Base-by-base conservation (phyloP, 768 basidiomycete species). In the Clitopilus passeckerianus region DNA sequence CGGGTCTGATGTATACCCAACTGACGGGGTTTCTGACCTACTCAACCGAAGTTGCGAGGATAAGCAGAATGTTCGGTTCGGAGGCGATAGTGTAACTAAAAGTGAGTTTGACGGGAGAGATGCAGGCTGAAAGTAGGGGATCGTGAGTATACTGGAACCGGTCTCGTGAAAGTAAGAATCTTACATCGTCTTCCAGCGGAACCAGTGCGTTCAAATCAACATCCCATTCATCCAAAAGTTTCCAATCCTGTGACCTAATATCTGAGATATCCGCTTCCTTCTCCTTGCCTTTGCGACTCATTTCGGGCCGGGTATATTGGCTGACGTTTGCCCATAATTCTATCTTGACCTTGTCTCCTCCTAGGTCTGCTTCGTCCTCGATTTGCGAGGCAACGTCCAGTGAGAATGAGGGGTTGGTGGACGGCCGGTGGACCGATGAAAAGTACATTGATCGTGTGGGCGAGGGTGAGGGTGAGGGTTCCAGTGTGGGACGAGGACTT, bases 401-500 rank as follows among this genome's bases (percentile, higher is more conserved):
- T 0, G 77, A 57, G 65, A 93, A 96, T 22, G 76, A 71, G 0
- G 95, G 95, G 69, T 93, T 91, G 0, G 89, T 94, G 0, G 94
- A 95, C 4, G 93, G 89, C 22, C 76, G 80, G 68, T 94, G 93
- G 54, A 91, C 79, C 0, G 84, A 79, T 1, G 94, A 96, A 53
- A 93, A 80, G 70, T 86, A 95, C 66, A 90, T 82, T 2, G 90
- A 75, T 27, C 59, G 37, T 22, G 64, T 64, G 37, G 64, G 66
- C 59, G 63, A 60, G n/a, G 67, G 66, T 60, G 63, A 60, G n/a
- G 67, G 66, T 59, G 63, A 60, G 18, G 67, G 62, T n/a, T 68
- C 64, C 15, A 70, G 66, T 44, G 72, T 69, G 20, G 68, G 59
- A n/a, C 68, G 70, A 56, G 61, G 20, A 18, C 41, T 55, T 22